Evolutionary conservation across 148 eudicot species (phyloP).

Genomic region (Rhododendron henanense): DNA sequence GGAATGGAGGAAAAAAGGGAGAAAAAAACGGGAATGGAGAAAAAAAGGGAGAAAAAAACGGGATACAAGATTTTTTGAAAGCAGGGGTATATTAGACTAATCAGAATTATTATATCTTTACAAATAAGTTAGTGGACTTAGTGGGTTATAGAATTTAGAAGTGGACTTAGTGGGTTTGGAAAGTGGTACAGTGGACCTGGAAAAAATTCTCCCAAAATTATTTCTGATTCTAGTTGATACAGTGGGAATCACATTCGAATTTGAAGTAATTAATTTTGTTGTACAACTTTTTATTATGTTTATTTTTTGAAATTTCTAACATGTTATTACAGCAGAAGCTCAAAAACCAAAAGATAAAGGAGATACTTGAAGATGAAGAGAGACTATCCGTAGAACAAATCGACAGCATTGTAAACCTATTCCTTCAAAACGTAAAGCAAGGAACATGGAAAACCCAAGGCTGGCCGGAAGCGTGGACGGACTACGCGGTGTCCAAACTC

Average conservation of each 20-base stretch:
- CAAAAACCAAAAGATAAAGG: conserved; percentile 35
- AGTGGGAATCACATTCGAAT: neutral
- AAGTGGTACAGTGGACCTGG: no score
- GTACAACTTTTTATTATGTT: neutral
- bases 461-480: conserved; percentile 92
- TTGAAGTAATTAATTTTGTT: neutral
- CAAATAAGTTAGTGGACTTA: no score
- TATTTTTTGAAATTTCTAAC: no score
- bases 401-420: conserved; percentile 37
- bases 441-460: conserved; percentile 67
- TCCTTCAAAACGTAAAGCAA: conserved; percentile 48
- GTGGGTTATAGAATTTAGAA: no score
- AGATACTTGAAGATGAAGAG: conserved; percentile 56
- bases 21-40: no score
- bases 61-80: no score
- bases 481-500: conserved; percentile 79
- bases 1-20: no score
- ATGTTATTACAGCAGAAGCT: conserved; percentile 45
- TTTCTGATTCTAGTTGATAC: neutral
- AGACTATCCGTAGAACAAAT: conserved; percentile 44
- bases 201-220: no score
- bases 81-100: no score
- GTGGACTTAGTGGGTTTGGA: no score
- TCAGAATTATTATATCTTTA: no score
- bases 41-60: no score